Base-by-base conservation (phyloP, 2,329 filamentous ascomycete genomes). In the Curvularia lunata region DNA sequence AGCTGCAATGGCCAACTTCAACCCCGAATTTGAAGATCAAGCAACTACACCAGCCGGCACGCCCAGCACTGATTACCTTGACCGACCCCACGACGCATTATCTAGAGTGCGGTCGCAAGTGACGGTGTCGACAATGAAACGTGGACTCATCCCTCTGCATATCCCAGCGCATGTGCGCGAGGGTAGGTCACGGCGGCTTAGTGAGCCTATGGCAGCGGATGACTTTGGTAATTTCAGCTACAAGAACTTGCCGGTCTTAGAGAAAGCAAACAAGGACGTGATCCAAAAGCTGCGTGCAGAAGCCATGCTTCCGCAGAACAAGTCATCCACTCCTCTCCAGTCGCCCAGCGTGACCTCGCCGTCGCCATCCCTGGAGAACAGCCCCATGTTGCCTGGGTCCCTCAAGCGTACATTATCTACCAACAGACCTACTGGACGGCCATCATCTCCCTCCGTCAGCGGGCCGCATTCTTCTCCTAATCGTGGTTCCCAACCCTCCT, bases 181-280 rank as follows among this genome's bases (percentile, higher is more conserved):
- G 76, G 85, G 90, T 51, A 91, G 96, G 71, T 93, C 87, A 66
- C 86, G 95, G 63, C 85, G 95, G 66, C 83, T 98, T 38, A 98
- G 94, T 75, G 95, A 99, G 76, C 95, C 95, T 1, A 88, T 94
- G 16, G 85, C 87, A 30, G 85, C 89, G 0, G 95, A 99, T 75
- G 96, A 99, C 74, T 99, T 99, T 81, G 95, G 95, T 30, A 92
- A 87, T 62, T 99, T 99, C 77, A 87, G 92, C 38, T 99, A 97
- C 83, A 99, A 99, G 80, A 99, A 99, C 69, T 80, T 99, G 48
- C 93, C 94, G 0, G 94, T 98, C 19, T 83, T 99, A 18, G 95
- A 98, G 70, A 98, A 97, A 77, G 95, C 95, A 53, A 99, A 99
- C 78, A 99, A 99, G 75, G 95, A 99, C 70, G 92, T 98, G 28